Evolutionary conservation across 78 protist species (phyloP).

Genomic region (Dictyostelium citrinum): DNA sequence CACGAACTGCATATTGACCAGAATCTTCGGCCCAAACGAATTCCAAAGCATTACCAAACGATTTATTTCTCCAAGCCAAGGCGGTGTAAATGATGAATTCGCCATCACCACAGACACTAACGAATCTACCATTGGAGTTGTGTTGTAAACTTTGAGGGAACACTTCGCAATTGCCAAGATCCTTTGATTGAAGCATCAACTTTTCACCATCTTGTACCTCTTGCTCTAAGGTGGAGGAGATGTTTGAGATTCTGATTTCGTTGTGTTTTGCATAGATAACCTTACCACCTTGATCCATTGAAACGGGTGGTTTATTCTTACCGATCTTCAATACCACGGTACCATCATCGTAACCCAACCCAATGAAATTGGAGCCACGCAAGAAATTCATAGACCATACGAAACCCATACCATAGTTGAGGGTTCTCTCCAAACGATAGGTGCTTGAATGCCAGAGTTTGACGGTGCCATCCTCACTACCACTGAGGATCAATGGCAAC

Average conservation of each 20-base stretch:
- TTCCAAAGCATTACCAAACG: slow-evolving; percentile 95
- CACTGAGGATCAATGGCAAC: slow-evolving; percentile 96
- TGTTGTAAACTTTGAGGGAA: slow-evolving; percentile 90
- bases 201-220: slow-evolving; percentile 91
- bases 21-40: slow-evolving; percentile 94
- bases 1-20: slow-evolving; percentile 86
- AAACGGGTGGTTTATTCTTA: slow-evolving; percentile 94
- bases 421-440: slow-evolving; percentile 93
- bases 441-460: slow-evolving; percentile 95
- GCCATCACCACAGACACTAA: slow-evolving; percentile 97
- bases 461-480: slow-evolving; percentile 93
- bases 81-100: slow-evolving; percentile 98
- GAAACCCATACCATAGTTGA: slow-evolving; percentile 96
- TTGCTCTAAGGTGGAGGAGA: background rate
- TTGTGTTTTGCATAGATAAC: slow-evolving; percentile 91
- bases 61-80: slow-evolving; percentile 93
- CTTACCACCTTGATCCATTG: slow-evolving; percentile 97
- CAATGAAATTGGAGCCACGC: slow-evolving; percentile 87
- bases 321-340: slow-evolving; percentile 96
- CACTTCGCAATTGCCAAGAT: slow-evolving; percentile 95
- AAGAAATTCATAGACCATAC: slow-evolving; percentile 92
- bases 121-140: slow-evolving; percentile 95
- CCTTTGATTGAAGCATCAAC: slow-evolving; percentile 85
- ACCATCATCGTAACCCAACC: slow-evolving; percentile 97
- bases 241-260: slow-evolving; percentile 83